Evolutionary conservation across 768 basidiomycete genomes (phyloP), one percentile per base, ranked within the genome.

Genomic region (Omphalotus guepiniiformis): DNA sequence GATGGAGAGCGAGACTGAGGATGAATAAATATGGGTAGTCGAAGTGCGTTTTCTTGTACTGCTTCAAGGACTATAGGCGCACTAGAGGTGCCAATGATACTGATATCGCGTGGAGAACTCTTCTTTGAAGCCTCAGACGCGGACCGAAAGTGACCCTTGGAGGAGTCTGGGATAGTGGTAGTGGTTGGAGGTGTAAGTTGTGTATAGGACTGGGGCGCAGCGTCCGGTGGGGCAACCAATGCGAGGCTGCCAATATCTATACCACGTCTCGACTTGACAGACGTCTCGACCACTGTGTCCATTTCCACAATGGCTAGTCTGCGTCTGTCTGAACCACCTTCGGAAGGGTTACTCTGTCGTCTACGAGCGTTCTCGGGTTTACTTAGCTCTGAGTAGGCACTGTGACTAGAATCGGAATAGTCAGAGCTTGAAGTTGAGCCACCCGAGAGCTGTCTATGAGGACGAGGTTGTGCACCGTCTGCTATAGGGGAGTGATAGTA

Each of bases 201-300:
- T 23, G 77, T 69, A 56, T 82, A 79, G 12, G 72, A 64, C 38
- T 60, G 67, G 13, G 74, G 73, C 7, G 79, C 72, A 53, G 80
- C 81, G 62, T 86, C 87, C 30, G 85, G 83, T 41, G 85, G 86
- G 44, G 83, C 82, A 50, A 88, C 80, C 53, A 88, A 70, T 43
- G 85, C 80, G 21, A 88, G 70, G 44, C 79, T 78, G 8, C 67
- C 62, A 16, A 12, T 13, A 36, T 44, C 27, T 16, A 28, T 30
- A 8, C 30, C 22, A 23, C 25, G 25, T 16, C 44, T 46, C 11
- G 41, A 42, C 23, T 18, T 46, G 18, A 36, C 38, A 3, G 44
- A 32, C 7, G 44, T 46, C 30, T 37, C 34, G n/a, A 46, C 34
- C 9, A 46, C 3, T 2, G 32, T 37, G n/a, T 46, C 44, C 44